These are phyloP conservation scores for Penicillium sclerotiorum DNA, from an alignment of 2,329 filamentous ascomycete species.

Conservation along the genomic window DNA sequence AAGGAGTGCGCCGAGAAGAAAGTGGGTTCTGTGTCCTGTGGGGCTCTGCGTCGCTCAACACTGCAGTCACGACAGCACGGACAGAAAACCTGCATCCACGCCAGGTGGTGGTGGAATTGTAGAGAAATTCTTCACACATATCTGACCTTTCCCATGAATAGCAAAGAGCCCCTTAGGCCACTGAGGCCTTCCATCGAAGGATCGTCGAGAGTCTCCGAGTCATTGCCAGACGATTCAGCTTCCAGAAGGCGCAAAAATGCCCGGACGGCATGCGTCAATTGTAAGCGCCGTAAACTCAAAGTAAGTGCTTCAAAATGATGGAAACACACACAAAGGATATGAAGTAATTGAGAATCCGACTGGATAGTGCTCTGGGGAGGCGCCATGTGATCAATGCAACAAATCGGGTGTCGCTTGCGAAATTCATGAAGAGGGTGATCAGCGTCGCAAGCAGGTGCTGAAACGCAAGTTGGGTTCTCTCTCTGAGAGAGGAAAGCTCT, in stretches of 20 bases:
- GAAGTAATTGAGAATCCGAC: neutral
- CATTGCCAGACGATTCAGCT: slow-evolving; percentile 13
- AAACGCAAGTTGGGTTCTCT: slow-evolving; percentile 28
- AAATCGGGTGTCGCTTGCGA: slow-evolving; percentile 1
- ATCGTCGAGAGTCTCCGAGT: slow-evolving; percentile 12
- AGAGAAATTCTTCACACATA: neutral
- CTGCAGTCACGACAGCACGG: too few relatives aligned
- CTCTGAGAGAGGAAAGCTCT: slow-evolving; percentile 29
- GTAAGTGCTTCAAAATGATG: slow-evolving; percentile 7
- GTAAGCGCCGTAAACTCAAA: slow-evolving; percentile 32
- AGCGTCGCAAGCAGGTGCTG: slow-evolving; percentile 18
- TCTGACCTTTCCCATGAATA: neutral
- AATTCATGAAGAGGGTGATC: slow-evolving; percentile 11
- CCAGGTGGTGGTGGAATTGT: too few relatives aligned
- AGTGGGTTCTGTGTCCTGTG: too few relatives aligned
- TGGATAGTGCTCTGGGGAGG: slow-evolving; percentile 7
- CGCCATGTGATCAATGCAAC: slow-evolving; percentile 8
- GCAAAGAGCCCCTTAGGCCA: neutral
- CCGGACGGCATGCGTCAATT: slow-evolving; percentile 26
- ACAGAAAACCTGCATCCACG: too few relatives aligned
- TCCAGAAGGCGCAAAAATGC: slow-evolving; percentile 25
- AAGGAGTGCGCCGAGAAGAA: too few relatives aligned
- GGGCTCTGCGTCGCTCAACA: too few relatives aligned
- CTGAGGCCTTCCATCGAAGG: slow-evolving; percentile 1
- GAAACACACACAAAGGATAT: neutral